Evolutionary conservation across 805 yeast species (phyloP).

Genomic region (Wickerhamiella alocasiicola): DNA sequence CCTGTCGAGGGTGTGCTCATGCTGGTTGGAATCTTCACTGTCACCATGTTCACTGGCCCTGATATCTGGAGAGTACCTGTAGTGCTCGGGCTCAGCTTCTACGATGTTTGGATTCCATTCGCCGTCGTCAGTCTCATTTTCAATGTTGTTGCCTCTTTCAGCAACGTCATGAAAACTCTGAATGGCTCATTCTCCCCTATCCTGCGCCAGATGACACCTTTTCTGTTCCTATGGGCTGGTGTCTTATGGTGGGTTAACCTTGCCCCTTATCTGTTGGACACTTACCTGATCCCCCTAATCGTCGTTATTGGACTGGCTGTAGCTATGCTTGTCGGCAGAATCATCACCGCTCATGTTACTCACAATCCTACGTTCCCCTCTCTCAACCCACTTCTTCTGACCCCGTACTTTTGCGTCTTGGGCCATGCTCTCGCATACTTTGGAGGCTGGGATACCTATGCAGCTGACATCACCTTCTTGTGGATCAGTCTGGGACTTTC

Average conservation of each 20-base stretch:
- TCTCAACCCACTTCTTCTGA: conserved; percentile 40
- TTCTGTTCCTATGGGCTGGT: conserved; percentile 42
- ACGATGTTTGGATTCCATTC: conserved; percentile 20
- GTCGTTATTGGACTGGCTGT: conserved; percentile 59
- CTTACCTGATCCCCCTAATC: conserved; percentile 41
- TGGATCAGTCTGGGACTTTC: conserved; percentile 49
- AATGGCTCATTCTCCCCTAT: conserved; percentile 30
- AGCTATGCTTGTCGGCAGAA: conserved; percentile 84
- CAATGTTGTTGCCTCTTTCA: conserved; percentile 53
- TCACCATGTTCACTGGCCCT: conserved; percentile 63
- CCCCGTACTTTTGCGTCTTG: conserved; percentile 56
- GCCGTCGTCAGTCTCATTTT: conserved; percentile 32
- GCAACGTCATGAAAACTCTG: conserved; percentile 27
- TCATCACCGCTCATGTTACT: conserved; percentile 77
- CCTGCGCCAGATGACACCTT: conserved; percentile 49
- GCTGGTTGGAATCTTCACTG: conserved; percentile 39
- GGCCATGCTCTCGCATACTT: conserved; percentile 43
- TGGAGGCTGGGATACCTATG: conserved; percentile 29
- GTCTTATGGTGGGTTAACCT: conserved; percentile 34
- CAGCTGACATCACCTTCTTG: conserved; percentile 32
- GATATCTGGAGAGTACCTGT: conserved; percentile 43
- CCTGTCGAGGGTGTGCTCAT: conserved; percentile 89
- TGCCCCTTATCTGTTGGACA: conserved; percentile 35
- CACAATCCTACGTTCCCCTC: conserved; percentile 56
- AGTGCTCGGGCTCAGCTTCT: conserved; percentile 34